Conservation (phyloP, 2,329 filamentous ascomycete genomes). For the Ophiostoma sp. region DNA sequence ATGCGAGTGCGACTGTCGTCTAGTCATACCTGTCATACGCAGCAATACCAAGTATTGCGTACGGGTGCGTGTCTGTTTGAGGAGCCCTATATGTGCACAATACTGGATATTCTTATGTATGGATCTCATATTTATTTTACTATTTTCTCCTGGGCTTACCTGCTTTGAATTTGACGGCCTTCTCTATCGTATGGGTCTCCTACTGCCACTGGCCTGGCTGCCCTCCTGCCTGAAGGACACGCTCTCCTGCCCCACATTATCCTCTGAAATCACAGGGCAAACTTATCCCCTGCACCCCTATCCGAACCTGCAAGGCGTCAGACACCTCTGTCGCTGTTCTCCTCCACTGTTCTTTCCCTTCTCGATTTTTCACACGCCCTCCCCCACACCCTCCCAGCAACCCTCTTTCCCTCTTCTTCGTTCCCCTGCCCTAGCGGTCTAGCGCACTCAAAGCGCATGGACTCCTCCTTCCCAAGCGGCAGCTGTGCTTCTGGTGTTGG, state of each 20-base stretch:
- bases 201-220: not conserved
- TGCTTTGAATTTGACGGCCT: not conserved
- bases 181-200: not conserved
- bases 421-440: slow-evolving; percentile 14
- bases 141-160: not conserved
- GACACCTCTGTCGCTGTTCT: not conserved
- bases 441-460: slow-evolving; percentile 6
- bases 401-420: not conserved
- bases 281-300: not conserved
- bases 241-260: not conserved
- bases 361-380: not conserved
- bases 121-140: not conserved
- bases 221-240: not conserved
- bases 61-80: not conserved
- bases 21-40: not conserved
- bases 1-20: not conserved
- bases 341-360: not conserved
- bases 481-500: not conserved
- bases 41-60: not conserved
- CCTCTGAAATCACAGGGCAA: slow-evolving; percentile 6
- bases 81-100: not conserved
- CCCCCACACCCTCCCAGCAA: slow-evolving; percentile 13
- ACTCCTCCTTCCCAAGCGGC: not conserved
- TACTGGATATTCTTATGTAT: not conserved
- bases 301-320: slow-evolving; percentile 4